These are phyloP conservation scores for Cryphonectria naterciae DNA, from an alignment of 2,329 filamentous ascomycete genomes.

Conservation along the genomic window DNA sequence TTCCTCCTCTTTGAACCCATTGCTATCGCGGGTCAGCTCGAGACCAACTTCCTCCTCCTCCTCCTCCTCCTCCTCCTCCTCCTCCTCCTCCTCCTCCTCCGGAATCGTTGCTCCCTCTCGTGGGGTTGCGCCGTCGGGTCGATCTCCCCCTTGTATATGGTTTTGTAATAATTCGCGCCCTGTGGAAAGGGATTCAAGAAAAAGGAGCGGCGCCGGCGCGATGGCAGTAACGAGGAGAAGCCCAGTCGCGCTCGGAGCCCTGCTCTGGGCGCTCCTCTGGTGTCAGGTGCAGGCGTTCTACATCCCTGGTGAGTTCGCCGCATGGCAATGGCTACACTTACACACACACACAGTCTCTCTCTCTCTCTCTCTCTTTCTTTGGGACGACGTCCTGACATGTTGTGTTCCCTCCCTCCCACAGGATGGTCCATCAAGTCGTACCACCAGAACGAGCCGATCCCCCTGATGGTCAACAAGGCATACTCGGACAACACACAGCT, in stretches of 20 bases:
- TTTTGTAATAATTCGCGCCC: neutral
- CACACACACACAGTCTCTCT: neutral
- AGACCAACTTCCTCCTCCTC: neutral
- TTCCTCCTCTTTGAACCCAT: neutral
- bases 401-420: conserved; percentile 33
- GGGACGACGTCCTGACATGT: conserved; percentile 15
- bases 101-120: neutral
- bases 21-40: neutral
- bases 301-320: conserved; percentile 69
- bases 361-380: neutral
- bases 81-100: no score
- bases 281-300: conserved; percentile 72
- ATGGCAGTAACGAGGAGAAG: conserved; percentile 31
- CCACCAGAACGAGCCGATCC: conserved; percentile 73
- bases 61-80: no score
- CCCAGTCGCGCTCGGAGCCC: conserved; percentile 43
- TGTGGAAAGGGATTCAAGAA: conserved; percentile 4
- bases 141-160: neutral
- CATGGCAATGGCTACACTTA: neutral
- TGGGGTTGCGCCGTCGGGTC: neutral
- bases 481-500: conserved; percentile 88
- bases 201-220: conserved; percentile 3
- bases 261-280: conserved; percentile 51
- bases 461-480: conserved; percentile 88
- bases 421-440: conserved; percentile 87